phyloP scores from a whole-genome alignment of 2,329 filamentous ascomycete species.

The Arthrobotrys conoides region DNA sequence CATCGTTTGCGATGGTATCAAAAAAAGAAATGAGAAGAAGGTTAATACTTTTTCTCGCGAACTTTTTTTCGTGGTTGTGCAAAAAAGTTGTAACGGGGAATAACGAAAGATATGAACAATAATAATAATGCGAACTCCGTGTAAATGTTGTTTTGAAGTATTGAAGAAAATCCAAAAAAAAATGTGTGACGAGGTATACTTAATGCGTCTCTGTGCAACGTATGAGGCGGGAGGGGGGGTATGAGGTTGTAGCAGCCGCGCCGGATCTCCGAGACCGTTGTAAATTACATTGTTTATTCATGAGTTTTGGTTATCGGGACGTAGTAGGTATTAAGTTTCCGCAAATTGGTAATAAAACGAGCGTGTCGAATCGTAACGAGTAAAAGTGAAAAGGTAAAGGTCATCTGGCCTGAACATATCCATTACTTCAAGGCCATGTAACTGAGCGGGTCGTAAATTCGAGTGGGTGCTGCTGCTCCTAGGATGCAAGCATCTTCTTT shows the following conservation, averaged over 20 bases:
- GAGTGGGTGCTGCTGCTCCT: constrained; percentile 22
- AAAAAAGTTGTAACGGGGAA: constrained; percentile 13
- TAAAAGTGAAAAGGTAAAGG: constrained; percentile 19
- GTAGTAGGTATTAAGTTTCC: constrained; percentile 46
- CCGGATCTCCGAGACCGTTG: constrained; percentile 15
- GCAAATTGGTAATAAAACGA: constrained; percentile 48
- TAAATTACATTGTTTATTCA: constrained; percentile 61
- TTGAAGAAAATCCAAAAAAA: constrained; percentile 34
- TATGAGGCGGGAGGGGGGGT: constrained; percentile 3
- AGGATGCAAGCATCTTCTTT: constrained; percentile 56
- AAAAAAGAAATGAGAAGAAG: constrained; percentile 19
- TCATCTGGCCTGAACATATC: constrained; percentile 42
- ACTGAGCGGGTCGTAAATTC: constrained; percentile 9
- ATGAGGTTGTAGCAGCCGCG: background rate
- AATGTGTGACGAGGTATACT: constrained; percentile 59
- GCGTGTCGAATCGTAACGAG: constrained; percentile 56
- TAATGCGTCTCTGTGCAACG: constrained; percentile 14
- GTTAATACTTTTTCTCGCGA: constrained; percentile 24
- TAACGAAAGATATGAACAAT: constrained; percentile 23
- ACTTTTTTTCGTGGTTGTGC: constrained; percentile 39
- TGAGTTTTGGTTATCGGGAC: constrained; percentile 8
- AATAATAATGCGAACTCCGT: constrained; percentile 44
- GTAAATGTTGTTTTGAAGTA: constrained; percentile 47
- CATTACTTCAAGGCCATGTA: constrained; percentile 42
- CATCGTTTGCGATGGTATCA: background rate